Evolutionary conservation across 495 filamentous ascomycete species (phyloP).

Genomic region (Ascobolus immersus): DNA sequence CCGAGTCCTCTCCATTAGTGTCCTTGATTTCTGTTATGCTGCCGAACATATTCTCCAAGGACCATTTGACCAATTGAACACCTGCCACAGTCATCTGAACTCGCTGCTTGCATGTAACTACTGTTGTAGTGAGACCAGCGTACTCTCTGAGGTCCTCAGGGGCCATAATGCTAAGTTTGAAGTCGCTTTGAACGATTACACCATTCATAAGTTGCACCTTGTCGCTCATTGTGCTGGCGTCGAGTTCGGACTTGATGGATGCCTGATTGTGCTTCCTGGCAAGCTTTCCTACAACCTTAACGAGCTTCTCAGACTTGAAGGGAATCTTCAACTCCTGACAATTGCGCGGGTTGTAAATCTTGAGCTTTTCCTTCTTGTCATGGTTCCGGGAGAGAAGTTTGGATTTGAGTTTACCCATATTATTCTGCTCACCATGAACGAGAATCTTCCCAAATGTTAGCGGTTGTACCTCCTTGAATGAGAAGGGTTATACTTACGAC

Average conservation of each 20-base stretch:
- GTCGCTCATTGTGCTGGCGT: conserved; percentile 3
- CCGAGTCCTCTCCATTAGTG: conserved; percentile 19
- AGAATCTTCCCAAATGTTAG: conserved; percentile 37
- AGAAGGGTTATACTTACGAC: conserved; percentile 35
- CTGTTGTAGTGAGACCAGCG: conserved; percentile 79
- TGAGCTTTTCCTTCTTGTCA: conserved; percentile 51
- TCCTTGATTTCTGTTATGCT: conserved; percentile 37
- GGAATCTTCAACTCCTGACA: conserved; percentile 89
- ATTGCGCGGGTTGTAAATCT: conserved; percentile 78
- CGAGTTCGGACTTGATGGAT: background rate
- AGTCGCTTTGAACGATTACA: conserved; percentile 87
- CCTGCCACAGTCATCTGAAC: conserved; percentile 67
- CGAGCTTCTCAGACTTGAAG: conserved; percentile 84
- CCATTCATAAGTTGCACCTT: conserved; percentile 42
- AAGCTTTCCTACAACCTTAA: conserved; percentile 85
- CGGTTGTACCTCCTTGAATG: background rate
- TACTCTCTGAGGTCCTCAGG: conserved; percentile 88
- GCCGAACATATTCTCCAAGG: conserved; percentile 79
- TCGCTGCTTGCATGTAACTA: conserved; percentile 70
- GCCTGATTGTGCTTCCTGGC: conserved; percentile 48
- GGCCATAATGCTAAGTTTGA: conserved; percentile 86
- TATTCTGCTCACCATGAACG: conserved; percentile 88
- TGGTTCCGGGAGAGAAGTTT: conserved; percentile 77
- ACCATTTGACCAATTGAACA: conserved; percentile 77
- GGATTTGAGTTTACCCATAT: conserved; percentile 92